These are phyloP conservation scores for Tirmania nivea DNA, from an alignment of 495 filamentous ascomycete species.

Conservation along the genomic window DNA sequence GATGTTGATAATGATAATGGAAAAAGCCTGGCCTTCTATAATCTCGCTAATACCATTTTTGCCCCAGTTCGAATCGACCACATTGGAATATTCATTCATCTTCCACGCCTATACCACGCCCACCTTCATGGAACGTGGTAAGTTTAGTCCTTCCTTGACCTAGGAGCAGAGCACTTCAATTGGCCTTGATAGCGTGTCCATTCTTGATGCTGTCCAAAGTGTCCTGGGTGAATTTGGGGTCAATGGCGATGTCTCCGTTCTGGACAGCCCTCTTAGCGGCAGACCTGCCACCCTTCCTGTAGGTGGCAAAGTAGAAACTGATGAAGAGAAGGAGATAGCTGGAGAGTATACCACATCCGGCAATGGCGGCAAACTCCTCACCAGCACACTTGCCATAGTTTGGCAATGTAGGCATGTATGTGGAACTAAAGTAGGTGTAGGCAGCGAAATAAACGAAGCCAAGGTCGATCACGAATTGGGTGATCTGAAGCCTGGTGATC, in stretches of 20 bases:
- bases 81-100: background rate
- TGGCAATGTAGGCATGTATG: conserved; percentile 73
- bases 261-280: conserved; percentile 34
- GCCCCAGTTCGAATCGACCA: too few species aligned
- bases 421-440: conserved; percentile 81
- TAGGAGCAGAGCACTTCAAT: conserved; percentile 26
- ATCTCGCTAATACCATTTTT: too few species aligned
- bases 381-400: conserved; percentile 72
- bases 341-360: conserved; percentile 74
- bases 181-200: conserved; percentile 20
- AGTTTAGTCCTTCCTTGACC: conserved; percentile 38
- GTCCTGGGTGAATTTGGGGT: conserved; percentile 20
- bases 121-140: background rate
- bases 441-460: conserved; percentile 90
- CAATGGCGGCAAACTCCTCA: conserved; percentile 91
- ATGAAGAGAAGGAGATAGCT: conserved; percentile 96
- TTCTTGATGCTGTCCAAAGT: conserved; percentile 18
- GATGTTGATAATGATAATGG: too few species aligned
- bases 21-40: too few species aligned
- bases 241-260: conserved; percentile 22
- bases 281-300: conserved; percentile 61
- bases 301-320: conserved; percentile 94
- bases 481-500: conserved; percentile 70
- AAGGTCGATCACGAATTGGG: conserved; percentile 58
- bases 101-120: background rate